Conservation (phyloP, 1,284 basidiomycete genomes). For the Grifola frondosa region DNA sequence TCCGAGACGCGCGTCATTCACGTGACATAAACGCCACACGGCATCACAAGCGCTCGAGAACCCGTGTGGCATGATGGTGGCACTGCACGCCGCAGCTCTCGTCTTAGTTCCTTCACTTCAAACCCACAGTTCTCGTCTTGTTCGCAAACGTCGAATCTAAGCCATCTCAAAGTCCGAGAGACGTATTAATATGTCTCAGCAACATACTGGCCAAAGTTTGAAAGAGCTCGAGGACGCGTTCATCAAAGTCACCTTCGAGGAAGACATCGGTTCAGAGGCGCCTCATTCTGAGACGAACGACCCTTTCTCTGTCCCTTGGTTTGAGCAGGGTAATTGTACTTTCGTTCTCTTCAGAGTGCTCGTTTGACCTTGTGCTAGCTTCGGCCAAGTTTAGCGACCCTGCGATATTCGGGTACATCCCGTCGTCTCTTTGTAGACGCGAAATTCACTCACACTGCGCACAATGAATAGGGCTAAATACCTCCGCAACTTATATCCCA, state of each 20-base stretch:
- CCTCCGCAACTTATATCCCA: conserved; percentile 59
- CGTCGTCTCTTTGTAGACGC: neutral
- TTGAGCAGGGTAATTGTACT: conserved; percentile 46
- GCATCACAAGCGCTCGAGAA: neutral
- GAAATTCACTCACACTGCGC: neutral
- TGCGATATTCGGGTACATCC: conserved; percentile 44
- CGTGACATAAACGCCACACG: conserved; percentile 8
- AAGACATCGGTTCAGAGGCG: conserved; percentile 25
- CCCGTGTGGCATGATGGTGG: no score
- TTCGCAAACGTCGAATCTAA: no score
- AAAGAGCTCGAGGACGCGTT: conserved; percentile 44
- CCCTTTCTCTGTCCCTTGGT: conserved; percentile 47
- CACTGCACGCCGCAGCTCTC: conserved; percentile 1
- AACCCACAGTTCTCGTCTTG: neutral
- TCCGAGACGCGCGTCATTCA: conserved; percentile 13
- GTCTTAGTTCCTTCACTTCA: conserved; percentile 1
- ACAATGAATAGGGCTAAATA: conserved; percentile 43
- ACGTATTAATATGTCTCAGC: conserved; percentile 1
- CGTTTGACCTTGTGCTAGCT: conserved; percentile 34
- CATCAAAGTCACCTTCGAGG: conserved; percentile 48
- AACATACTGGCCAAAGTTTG: conserved; percentile 2
- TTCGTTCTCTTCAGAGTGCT: neutral
- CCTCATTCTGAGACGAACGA: conserved; percentile 19
- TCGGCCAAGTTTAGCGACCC: conserved; percentile 49
- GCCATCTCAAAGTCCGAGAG: neutral